Conservation (phyloP, 2,329 filamentous ascomycete genomes). For the Chaetomiaceae sp. region DNA sequence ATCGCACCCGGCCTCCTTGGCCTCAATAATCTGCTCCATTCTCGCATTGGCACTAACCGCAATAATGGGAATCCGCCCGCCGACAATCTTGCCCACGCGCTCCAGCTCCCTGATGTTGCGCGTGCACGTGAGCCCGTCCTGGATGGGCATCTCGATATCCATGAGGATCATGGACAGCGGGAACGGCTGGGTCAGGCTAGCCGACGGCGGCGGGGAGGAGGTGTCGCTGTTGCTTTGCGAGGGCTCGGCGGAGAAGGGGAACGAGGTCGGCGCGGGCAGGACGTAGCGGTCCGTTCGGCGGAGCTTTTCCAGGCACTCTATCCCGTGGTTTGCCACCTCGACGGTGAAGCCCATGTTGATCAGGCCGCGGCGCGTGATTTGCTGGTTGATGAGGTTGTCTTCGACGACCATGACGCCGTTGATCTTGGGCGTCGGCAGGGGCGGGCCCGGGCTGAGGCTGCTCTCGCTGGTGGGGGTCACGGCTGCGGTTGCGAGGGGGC, state of each 20-base stretch:
- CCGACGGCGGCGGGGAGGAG: not conserved
- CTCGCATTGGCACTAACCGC: constrained; percentile 65
- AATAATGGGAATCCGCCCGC: constrained; percentile 57
- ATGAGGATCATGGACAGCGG: constrained; percentile 62
- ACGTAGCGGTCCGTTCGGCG: constrained; percentile 29
- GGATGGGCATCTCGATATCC: constrained; percentile 74
- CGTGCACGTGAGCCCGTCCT: constrained; percentile 66
- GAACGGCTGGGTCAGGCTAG: no score
- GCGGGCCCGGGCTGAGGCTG: constrained; percentile 2
- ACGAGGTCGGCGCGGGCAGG: not conserved
- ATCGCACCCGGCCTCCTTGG: constrained; percentile 51
- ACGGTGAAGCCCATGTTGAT: constrained; percentile 47
- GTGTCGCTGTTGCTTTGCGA: not conserved
- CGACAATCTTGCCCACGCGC: constrained; percentile 45
- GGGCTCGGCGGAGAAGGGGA: not conserved
- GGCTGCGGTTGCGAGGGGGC: not conserved
- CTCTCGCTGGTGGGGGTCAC: constrained; percentile 19
- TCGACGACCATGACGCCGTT: constrained; percentile 52
- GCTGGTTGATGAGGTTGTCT: constrained; percentile 59
- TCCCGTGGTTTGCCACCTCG: constrained; percentile 53
- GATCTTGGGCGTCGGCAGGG: constrained; percentile 25
- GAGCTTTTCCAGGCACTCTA: constrained; percentile 51
- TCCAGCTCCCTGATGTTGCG: constrained; percentile 60
- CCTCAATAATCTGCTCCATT: constrained; percentile 53
- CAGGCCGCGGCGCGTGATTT: constrained; percentile 49